Evolutionary conservation across 2,329 filamentous ascomycete species (phyloP).

Genomic region (Tolypocladium tundrense): DNA sequence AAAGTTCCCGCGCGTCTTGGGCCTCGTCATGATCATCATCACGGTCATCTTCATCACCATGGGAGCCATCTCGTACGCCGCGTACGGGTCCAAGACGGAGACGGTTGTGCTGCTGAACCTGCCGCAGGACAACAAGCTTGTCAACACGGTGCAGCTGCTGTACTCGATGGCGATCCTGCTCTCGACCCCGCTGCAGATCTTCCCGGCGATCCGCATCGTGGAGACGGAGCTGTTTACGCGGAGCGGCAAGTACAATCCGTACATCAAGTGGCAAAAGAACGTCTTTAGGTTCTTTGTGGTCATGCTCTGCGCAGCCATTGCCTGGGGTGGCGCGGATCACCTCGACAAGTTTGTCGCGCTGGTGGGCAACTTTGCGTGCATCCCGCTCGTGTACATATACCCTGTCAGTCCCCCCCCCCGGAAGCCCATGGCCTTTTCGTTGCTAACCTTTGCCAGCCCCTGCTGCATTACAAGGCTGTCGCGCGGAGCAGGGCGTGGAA

Average conservation of each 20-base stretch:
- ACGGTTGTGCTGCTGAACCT: conserved; percentile 95
- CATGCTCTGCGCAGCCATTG: conserved; percentile 72
- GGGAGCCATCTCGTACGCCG: conserved; percentile 89
- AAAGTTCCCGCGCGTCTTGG: conserved; percentile 84
- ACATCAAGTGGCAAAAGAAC: conserved; percentile 99
- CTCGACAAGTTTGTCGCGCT: conserved; percentile 95
- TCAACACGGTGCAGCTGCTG: conserved; percentile 91
- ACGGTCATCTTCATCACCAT: conserved; percentile 83
- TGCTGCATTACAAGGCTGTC: conserved; percentile 79
- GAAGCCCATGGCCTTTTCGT: background rate
- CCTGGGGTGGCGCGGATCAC: conserved; percentile 86
- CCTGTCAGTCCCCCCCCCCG: conserved; percentile 58
- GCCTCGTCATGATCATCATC: conserved; percentile 89
- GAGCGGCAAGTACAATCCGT: conserved; percentile 95
- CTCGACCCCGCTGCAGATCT: conserved; percentile 91
- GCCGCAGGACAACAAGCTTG: conserved; percentile 87
- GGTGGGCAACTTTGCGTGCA: conserved; percentile 95
- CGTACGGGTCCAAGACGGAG: conserved; percentile 89
- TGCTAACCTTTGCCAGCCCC: conserved; percentile 51
- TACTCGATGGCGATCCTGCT: conserved; percentile 97
- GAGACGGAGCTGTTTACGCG: conserved; percentile 89
- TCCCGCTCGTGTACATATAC: conserved; percentile 94
- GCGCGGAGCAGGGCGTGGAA: conserved; percentile 59
- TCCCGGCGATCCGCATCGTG: conserved; percentile 93
- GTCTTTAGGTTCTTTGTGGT: conserved; percentile 91